phyloP scores from a whole-genome alignment of 2,329 filamentous ascomycete species.

The Orbilia javanica region DNA sequence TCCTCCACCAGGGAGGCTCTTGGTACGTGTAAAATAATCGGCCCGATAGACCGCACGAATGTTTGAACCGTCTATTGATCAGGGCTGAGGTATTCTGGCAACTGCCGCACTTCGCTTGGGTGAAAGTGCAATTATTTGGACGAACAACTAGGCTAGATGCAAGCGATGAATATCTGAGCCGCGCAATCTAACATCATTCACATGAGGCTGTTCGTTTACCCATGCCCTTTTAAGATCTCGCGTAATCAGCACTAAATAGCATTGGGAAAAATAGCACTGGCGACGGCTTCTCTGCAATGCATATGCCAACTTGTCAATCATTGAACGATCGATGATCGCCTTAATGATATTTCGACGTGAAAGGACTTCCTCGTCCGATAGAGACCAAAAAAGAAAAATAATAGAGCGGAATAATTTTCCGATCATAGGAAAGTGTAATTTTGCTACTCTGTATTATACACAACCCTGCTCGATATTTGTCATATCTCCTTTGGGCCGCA shows the following conservation, averaged over 20 bases:
- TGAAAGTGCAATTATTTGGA: too few species aligned
- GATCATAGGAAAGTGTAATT: neutral
- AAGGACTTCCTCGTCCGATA: neutral
- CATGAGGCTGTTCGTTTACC: neutral
- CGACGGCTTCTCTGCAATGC: neutral
- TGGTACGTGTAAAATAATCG: neutral
- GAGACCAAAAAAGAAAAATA: neutral
- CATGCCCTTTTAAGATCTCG: neutral
- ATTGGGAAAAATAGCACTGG: neutral
- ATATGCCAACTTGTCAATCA: neutral
- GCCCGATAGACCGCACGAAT: conserved; percentile 1
- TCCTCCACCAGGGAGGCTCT: conserved; percentile 10
- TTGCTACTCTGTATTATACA: neutral
- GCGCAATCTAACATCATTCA: neutral
- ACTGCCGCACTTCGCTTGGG: neutral
- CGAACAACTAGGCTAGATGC: neutral
- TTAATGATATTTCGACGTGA: neutral
- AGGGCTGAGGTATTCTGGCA: neutral
- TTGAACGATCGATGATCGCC: neutral
- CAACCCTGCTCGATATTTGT: neutral
- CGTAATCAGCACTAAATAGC: neutral
- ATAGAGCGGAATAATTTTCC: neutral
- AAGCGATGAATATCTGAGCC: neutral
- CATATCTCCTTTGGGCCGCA: neutral
- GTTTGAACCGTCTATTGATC: neutral